A percentile compares a stretch with the other conserved stretches of the same genome.
phyloP scores from a whole-genome alignment of 176 grass and related monocot genomes.

The barley (Hordeum vulgare) region DNA sequence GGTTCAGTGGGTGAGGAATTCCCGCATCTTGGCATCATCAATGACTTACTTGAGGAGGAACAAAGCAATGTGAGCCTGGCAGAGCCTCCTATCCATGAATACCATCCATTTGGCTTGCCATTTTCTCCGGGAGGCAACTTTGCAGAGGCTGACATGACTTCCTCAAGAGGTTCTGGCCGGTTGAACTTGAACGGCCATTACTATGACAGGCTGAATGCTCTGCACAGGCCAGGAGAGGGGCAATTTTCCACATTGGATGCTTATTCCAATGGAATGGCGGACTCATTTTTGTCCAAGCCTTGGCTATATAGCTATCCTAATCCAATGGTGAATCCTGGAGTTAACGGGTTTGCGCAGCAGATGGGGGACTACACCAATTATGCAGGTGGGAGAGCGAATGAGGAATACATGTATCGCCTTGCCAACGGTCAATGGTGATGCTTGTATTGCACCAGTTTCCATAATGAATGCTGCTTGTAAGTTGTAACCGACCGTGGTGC shows the following conservation, averaged over 20 bases:
- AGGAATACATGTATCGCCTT: slow-evolving; percentile 48
- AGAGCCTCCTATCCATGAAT: slow-evolving; percentile 32
- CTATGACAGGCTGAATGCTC: slow-evolving; percentile 39
- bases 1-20: slow-evolving; percentile 66
- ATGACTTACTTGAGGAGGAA: slow-evolving; percentile 90
- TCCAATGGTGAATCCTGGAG: slow-evolving; percentile 38
- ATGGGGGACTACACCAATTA: slow-evolving; percentile 43
- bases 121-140: slow-evolving; percentile 41
- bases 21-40: slow-evolving; percentile 91
- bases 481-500: slow-evolving; percentile 27
- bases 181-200: slow-evolving; percentile 39
- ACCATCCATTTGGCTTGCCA: slow-evolving; percentile 34
- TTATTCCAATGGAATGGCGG: slow-evolving; percentile 41
- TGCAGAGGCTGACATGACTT: slow-evolving; percentile 22
- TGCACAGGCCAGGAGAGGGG: slow-evolving; percentile 40
- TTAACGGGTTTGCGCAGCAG: slow-evolving; percentile 34
- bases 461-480: slow-evolving; percentile 29
- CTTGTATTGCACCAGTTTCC: background rate
- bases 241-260: slow-evolving; percentile 30
- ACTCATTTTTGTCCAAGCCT: slow-evolving; percentile 21
- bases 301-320: slow-evolving; percentile 44
- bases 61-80: slow-evolving; percentile 35
- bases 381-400: slow-evolving; percentile 32
- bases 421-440: slow-evolving; percentile 50
- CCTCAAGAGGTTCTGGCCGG: slow-evolving; percentile 33